Percentiles rank a stretch among this genome's conserved stretches.
These are phyloP conservation scores for Neofusicoccum sp. DNA, from an alignment of 2,329 filamentous ascomycete species.

Conservation along the genomic window DNA sequence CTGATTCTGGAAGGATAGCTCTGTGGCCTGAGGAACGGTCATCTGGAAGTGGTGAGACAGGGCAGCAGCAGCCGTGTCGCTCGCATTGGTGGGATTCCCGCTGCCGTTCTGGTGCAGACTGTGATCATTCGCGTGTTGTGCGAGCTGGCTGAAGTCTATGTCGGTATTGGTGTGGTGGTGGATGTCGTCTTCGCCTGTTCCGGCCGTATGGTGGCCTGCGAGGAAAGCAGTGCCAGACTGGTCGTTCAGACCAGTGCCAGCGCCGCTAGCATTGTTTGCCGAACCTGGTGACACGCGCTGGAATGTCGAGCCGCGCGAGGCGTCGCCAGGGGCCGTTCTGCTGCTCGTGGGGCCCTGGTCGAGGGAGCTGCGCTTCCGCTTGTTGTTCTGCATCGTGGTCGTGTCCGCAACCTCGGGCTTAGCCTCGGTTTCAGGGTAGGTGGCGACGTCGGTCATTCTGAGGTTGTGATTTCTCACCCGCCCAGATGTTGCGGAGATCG, in stretches of 20 bases:
- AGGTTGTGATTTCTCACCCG: neutral
- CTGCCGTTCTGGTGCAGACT: constrained; percentile 52
- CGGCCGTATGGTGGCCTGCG: constrained; percentile 38
- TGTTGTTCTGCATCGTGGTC: constrained; percentile 33
- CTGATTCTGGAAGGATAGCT: constrained; percentile 51
- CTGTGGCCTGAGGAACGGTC: constrained; percentile 56
- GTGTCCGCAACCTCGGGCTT: constrained; percentile 31
- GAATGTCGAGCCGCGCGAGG: constrained; percentile 18
- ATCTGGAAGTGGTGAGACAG: constrained; percentile 52
- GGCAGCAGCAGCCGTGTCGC: constrained; percentile 61
- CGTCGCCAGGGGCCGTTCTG: constrained; percentile 33
- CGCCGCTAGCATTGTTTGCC: constrained; percentile 27
- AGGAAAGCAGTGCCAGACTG: constrained; percentile 40
- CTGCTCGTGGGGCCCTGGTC: constrained; percentile 39
- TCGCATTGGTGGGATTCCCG: constrained; percentile 48
- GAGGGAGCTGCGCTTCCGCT: constrained; percentile 48
- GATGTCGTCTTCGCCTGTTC: constrained; percentile 42
- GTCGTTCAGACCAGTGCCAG: constrained; percentile 33
- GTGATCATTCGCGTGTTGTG: constrained; percentile 30
- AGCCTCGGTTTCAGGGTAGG: constrained; percentile 34
- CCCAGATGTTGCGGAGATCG: neutral
- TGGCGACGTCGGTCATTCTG: constrained; percentile 39
- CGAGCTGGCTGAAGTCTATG: constrained; percentile 34
- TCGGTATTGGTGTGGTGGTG: constrained; percentile 28
- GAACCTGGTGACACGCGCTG: constrained; percentile 23